Evolutionary conservation across 2,329 filamentous ascomycete species (phyloP).

Genomic region (Aspergillus neoniger): DNA sequence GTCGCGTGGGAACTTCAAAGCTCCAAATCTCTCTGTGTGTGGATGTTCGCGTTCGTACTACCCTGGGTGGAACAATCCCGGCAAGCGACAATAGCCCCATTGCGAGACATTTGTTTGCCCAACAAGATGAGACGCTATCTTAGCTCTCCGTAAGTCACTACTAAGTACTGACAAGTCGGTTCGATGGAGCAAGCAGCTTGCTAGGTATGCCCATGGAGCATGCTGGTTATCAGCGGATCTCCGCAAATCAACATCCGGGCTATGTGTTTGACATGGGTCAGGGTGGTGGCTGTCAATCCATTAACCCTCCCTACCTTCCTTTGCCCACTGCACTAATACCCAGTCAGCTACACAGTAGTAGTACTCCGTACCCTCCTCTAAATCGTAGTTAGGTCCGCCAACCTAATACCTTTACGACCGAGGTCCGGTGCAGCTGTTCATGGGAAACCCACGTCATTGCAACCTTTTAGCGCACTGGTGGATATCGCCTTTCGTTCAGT

Average conservation of each 20-base stretch:
- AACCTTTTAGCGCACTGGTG: background rate
- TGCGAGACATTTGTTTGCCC: background rate
- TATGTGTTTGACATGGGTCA: background rate
- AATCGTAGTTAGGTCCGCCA: background rate
- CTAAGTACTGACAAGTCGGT: background rate
- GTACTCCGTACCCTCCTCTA: background rate
- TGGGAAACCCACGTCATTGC: slow-evolving; percentile 4
- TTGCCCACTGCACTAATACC: background rate
- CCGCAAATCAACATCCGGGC: slow-evolving; percentile 2
- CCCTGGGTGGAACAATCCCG: background rate
- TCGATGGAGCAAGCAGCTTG: background rate
- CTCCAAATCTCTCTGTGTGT: background rate
- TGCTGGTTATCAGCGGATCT: slow-evolving; percentile 4
- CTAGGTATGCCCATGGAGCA: background rate
- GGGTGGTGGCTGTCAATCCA: slow-evolving; percentile 1
- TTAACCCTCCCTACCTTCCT: background rate
- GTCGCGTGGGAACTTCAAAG: background rate
- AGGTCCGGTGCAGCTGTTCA: slow-evolving; percentile 10
- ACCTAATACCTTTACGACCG: slow-evolving; percentile 3
- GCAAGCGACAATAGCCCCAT: background rate
- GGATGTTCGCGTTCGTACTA: background rate
- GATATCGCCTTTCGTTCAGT: background rate
- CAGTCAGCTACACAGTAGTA: background rate
- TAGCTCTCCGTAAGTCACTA: background rate
- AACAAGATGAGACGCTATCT: background rate